Base-by-base conservation (phyloP, 257 asterid genomes). In the Salvia miltiorrhiza region DNA sequence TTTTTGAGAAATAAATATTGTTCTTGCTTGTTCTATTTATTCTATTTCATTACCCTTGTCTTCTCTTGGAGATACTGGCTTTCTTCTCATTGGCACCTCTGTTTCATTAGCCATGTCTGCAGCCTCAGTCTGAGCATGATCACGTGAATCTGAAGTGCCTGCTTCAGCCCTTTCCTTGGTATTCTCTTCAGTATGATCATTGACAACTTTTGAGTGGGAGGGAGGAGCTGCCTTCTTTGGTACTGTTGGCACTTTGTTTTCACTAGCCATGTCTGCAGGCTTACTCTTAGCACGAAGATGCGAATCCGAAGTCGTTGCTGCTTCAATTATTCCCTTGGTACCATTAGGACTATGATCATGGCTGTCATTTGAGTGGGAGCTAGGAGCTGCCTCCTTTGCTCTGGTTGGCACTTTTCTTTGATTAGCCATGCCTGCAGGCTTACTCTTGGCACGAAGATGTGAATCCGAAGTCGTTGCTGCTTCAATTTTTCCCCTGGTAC, bases 201-300 rank as follows among this genome's bases (percentile, higher is more conserved):
- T 6, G 14, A 30, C 64, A 14, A 47, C 68, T 24, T 50, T 52
- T 21, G 44, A 17, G 13, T 40, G 65, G 12, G 67, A 17, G 9
- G 72, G 39, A 56, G 56, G 59, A 47, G 62, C 67, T 55, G 69
- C 65, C 13, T 73, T 53, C 65, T 32, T 40, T 21, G 58, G 14
- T 52, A 10, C 3, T 0, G 30, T 1, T 4, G 58, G 16, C 8
- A 21, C 32, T 16, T 20, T 50, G 14, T 1, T 10, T 3, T 21
- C 16, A 10, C 4, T 4, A 23, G 37, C 58, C 1, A 1, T 11
- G 33, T 4, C 33, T 8, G 23, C 26, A 7, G 23, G 8, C 55
- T 0, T 48, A 2, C 1, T 17, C 55, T 17, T 5, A 23, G 16
- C 58, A 52, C 33, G 33, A 10, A 10, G 6, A 21, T 21, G n/a